phyloP scores from a whole-genome alignment of 192 early-diverging fungal genomes.

The Dimargaris cristalligena region DNA sequence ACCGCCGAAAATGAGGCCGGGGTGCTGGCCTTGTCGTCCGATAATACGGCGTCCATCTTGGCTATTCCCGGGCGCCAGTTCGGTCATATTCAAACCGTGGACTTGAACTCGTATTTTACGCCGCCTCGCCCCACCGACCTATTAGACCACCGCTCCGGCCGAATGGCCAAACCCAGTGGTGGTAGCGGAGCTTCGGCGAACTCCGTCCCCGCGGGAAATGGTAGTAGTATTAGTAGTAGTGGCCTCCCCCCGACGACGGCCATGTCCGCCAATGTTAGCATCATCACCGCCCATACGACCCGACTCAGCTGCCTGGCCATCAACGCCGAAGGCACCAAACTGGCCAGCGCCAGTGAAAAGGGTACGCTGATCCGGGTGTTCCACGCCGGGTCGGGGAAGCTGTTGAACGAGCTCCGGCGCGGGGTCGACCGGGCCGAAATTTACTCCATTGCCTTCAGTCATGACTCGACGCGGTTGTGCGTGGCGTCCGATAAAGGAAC shows the following conservation, averaged over 20 bases:
- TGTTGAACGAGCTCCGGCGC: slow-evolving; percentile 71
- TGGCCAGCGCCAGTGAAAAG: slow-evolving; percentile 74
- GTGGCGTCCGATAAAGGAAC: slow-evolving; percentile 86
- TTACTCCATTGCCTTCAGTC: slow-evolving; percentile 75
- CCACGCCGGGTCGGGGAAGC: slow-evolving; percentile 47
- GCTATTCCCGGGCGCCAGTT: slow-evolving; percentile 68
- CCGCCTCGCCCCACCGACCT: neutral
- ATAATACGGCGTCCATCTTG: slow-evolving; percentile 46
- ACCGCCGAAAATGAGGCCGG: slow-evolving; percentile 65
- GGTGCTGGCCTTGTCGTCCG: slow-evolving; percentile 48
- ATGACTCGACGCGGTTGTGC: slow-evolving; percentile 55
- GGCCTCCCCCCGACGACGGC: slow-evolving; percentile 9
- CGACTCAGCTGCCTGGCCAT: slow-evolving; percentile 60
- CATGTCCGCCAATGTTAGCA: slow-evolving; percentile 43
- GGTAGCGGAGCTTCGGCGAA: slow-evolving; percentile 2
- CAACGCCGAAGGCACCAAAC: slow-evolving; percentile 55
- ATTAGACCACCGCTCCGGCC: neutral
- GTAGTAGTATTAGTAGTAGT: neutral
- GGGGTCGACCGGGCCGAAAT: slow-evolving; percentile 81
- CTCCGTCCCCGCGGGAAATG: no score
- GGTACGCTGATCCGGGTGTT: slow-evolving; percentile 88
- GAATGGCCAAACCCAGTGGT: neutral
- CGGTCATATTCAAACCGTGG: slow-evolving; percentile 75
- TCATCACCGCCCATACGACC: slow-evolving; percentile 71
- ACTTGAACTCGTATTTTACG: slow-evolving; percentile 40